Base-by-base conservation (phyloP, 1,139 yeast genomes). In the Taphrina deformans region DNA sequence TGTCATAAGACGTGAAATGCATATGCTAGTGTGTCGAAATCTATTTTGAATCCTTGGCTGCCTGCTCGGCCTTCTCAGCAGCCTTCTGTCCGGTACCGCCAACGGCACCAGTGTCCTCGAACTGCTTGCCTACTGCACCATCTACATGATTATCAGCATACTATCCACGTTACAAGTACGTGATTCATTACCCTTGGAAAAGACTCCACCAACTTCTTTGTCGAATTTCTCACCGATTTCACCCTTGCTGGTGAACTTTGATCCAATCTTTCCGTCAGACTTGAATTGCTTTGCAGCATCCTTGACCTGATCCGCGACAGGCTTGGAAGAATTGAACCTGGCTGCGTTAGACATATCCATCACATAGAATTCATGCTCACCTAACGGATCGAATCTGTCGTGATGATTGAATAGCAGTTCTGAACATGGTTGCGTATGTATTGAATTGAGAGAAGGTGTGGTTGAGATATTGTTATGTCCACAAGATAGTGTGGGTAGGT, bases 31-130 rank as follows among this genome's bases (percentile, higher is more conserved):
- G 53, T 21, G 3, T 10, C 7, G n/a, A 44, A 6, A 44, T 5
- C 35, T 52, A 52, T 46, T 58, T 46, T 16, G 51, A 35, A 5
- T 58, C 55, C 51, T 46, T 48, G 46, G 62, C 55, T 12, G 62
- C 59, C 53, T 61, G 23, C 33, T 61, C 65, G n/a, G 59, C 38
- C 59, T 52, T 51, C 29, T 61, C 65, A 29, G 65, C 65, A n/a
- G 24, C 65, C 45, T 61, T 52, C 18, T 61, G 65, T n/a, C 59
- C 65, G 21, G 52, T 40, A 14, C 65, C 65, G 7, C 65, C 65
- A 31, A 61, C 50, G 41, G 65, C 65, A 23, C 65, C 65, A 27
- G 53, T 56, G 51, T 53, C 53, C 29, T 31, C 51, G 35, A 61
- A 61, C 21, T 61, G 65, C 24, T 52, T 51, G 27, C 65, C 65